Evolutionary conservation across 2,329 filamentous ascomycete genomes (phyloP), one percentile per base, ranked within the genome.

Genomic region (Exophiala dermatitidis): DNA sequence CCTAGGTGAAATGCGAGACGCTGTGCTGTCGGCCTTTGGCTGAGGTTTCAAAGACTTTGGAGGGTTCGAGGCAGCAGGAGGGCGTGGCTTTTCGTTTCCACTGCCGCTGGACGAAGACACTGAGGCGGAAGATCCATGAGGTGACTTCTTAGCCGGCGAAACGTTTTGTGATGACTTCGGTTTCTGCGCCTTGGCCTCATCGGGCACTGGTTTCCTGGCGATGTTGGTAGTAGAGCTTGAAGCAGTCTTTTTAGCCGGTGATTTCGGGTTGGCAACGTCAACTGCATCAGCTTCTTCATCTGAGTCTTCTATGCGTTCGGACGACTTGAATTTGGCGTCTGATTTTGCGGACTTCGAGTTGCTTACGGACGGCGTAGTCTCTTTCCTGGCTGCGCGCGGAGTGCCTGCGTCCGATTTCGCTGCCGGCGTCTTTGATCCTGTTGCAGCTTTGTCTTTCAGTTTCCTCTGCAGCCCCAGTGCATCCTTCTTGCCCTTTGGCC

Each of bases 281-380:
- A 71, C 71, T 54, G 72, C 67, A 36, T 73, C 74, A 44, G 72
- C 71, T 43, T 76, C 73, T 44, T 74, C 72, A 46, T 76, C 74
- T 1, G 77, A 79, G 60, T 77, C 75, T 50, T 76, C 70, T 26
- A 80, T 74, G 48, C 74, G 72, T 63, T 79, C 77, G 1, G 74
- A 72, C 5, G 77, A 80, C 63, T 79, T 79, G 67, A 76, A 72
- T 60, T 77, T 73, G 45, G 64, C 65, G 45, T 72, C 72, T 30
- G 64, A 57, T 55, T 72, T 72, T n/a, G 67, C 56, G 19, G 64
- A 30, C 56, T 49, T 19, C 19, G 19, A 19, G 19, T 19, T 66
- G 56, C 32, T 53, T 59, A 2, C 68, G 52, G 54, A 68, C 69
- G 49, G 66, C 65, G 47, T 57, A 26, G 61, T 62, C 5, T 63